phyloP scores from a whole-genome alignment of 192 early-diverging fungal genomes.

The Podila horticola region DNA sequence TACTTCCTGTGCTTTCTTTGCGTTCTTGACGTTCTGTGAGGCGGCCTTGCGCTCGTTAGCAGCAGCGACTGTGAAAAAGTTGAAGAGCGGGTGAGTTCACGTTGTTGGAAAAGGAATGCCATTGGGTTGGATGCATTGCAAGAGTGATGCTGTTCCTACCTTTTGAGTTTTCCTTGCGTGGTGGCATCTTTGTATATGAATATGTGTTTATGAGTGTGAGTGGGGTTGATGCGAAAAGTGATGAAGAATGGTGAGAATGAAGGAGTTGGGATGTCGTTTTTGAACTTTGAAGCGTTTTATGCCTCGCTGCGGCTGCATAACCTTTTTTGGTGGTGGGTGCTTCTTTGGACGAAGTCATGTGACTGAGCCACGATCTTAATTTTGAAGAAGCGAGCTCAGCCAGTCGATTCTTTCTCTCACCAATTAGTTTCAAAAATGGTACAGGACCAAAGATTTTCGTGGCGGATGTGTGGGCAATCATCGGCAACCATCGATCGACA shows the following conservation, averaged over 20 bases:
- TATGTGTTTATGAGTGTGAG: background rate
- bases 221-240: background rate
- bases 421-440: constrained; percentile 3
- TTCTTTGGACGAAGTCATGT: too few relatives aligned
- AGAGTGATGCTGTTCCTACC: background rate
- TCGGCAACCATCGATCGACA: background rate
- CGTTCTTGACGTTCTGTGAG: constrained; percentile 68
- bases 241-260: background rate
- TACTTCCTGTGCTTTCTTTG: constrained; percentile 55
- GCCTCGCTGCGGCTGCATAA: background rate
- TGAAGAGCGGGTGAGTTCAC: background rate
- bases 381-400: background rate
- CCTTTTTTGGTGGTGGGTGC: background rate
- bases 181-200: background rate
- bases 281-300: too few relatives aligned
- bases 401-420: background rate
- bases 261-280: background rate
- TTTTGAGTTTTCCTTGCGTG: constrained; percentile 1
- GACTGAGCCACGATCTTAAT: background rate
- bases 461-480: background rate
- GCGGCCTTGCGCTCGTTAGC: constrained; percentile 82
- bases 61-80: constrained; percentile 56
- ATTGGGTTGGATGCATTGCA: background rate
- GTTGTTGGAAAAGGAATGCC: background rate
- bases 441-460: background rate